Conservation (phyloP, 2,329 filamentous ascomycete genomes). For the Cercospora sesami region DNA sequence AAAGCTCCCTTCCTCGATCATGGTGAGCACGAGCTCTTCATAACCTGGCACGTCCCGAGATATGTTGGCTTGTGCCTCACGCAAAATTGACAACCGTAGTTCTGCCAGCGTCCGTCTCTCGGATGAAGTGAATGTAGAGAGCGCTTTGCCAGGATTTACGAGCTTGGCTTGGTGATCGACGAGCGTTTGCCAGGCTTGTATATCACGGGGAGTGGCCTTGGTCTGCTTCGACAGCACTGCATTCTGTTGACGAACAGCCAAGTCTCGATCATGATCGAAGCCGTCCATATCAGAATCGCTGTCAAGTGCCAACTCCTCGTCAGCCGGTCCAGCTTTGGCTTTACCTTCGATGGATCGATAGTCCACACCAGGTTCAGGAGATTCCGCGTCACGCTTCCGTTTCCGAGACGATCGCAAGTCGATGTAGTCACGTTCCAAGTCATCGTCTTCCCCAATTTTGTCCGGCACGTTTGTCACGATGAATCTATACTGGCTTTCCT, state of each 20-base stretch:
- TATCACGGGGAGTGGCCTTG: slow-evolving; percentile 65
- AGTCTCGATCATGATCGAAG: slow-evolving; percentile 23
- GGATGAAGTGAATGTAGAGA: slow-evolving; percentile 54
- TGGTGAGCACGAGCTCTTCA: slow-evolving; percentile 63
- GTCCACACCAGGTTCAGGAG: slow-evolving; percentile 33
- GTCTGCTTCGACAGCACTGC: slow-evolving; percentile 64
- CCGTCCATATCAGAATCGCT: slow-evolving; percentile 31
- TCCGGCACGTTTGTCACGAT: neutral
- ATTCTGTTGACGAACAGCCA: slow-evolving; percentile 52
- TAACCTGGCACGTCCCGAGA: slow-evolving; percentile 48
- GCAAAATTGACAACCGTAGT: slow-evolving; percentile 76
- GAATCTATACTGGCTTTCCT: slow-evolving; percentile 15
- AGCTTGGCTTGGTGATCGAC: slow-evolving; percentile 74
- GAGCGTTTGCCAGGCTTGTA: slow-evolving; percentile 74
- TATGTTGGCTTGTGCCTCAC: slow-evolving; percentile 68
- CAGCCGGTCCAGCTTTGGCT: slow-evolving; percentile 31
- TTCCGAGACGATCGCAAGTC: slow-evolving; percentile 22
- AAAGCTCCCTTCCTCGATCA: slow-evolving; percentile 72
- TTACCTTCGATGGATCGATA: slow-evolving; percentile 44
- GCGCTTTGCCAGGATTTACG: slow-evolving; percentile 53
- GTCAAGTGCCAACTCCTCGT: slow-evolving; percentile 43
- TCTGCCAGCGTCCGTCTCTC: slow-evolving; percentile 71
- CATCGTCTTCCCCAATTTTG: neutral
- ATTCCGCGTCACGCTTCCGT: slow-evolving; percentile 23
- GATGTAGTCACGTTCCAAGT: slow-evolving; percentile 24